A percentile compares a stretch with the other conserved stretches of the same genome.
Conservation (phyloP, 169 alveolate genomes). For the Sarcocystis neurona region DNA sequence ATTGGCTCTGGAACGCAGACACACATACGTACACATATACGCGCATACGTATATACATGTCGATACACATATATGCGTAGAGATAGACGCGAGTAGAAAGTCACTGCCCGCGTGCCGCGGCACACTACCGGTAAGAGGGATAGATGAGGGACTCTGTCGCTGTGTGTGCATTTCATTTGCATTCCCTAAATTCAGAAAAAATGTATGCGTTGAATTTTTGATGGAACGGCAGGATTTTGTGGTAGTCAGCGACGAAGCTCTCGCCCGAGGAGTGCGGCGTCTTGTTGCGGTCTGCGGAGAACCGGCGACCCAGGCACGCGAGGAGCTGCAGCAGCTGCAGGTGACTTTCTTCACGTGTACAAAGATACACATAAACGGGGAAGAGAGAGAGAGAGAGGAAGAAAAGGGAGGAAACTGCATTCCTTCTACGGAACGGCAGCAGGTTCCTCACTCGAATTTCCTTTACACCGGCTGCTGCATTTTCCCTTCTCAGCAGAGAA, state of each 20-base stretch:
- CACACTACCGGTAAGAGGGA: background rate
- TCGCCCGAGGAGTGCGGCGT: slow-evolving; percentile 89
- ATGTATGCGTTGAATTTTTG: background rate
- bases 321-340: slow-evolving; percentile 69
- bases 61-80: too few species aligned
- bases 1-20: too few species aligned
- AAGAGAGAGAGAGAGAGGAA: background rate
- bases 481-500: background rate
- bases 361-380: background rate
- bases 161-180: too few species aligned
- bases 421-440: background rate
- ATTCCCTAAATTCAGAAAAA: background rate
- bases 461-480: background rate
- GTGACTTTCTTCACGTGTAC: slow-evolving; percentile 39
- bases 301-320: slow-evolving; percentile 75
- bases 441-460: background rate
- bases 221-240: slow-evolving; percentile 69
- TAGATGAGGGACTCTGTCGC: background rate
- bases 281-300: slow-evolving; percentile 84
- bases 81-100: too few species aligned
- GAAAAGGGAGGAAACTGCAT: background rate
- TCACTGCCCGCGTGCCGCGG: too few species aligned
- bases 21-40: background rate
- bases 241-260: slow-evolving; percentile 86
- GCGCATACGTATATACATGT: too few species aligned